Conservation (phyloP, 148 eudicot genomes). For the Nyssa sinensis region DNA sequence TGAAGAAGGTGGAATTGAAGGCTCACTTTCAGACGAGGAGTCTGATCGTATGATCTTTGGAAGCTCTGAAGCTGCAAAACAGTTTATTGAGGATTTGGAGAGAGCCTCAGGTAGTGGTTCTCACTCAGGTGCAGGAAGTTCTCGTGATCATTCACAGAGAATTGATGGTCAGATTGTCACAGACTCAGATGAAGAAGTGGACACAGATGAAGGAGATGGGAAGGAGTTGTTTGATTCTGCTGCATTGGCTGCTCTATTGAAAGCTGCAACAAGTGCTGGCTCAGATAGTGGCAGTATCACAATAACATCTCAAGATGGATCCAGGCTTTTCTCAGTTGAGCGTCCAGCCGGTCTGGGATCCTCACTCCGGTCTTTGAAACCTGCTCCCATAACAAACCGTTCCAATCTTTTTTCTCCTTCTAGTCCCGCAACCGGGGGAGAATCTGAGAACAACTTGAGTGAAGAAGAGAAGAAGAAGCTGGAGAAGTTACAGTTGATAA, state of each 20-base stretch:
- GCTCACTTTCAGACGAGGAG: slow-evolving; percentile 58
- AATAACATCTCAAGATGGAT: slow-evolving; percentile 76
- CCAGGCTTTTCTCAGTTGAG: slow-evolving; percentile 89
- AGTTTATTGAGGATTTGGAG: slow-evolving; percentile 70
- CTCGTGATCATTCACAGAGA: slow-evolving; percentile 41
- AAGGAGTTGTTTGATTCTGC: slow-evolving; percentile 85
- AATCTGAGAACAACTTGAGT: slow-evolving; percentile 60
- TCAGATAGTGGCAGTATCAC: slow-evolving; percentile 64
- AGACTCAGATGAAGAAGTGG: slow-evolving; percentile 87
- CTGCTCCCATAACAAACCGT: slow-evolving; percentile 45
- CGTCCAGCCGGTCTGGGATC: slow-evolving; percentile 96
- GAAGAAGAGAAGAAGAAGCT: slow-evolving; percentile 81
- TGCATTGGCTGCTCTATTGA: slow-evolving; percentile 86
- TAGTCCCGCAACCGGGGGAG: slow-evolving; percentile 29
- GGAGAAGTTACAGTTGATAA: slow-evolving; percentile 61
- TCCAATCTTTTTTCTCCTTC: slow-evolving; percentile 49
- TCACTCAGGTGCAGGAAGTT: slow-evolving; percentile 29
- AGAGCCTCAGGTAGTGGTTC: slow-evolving; percentile 43
- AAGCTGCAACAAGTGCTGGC: slow-evolving; percentile 76
- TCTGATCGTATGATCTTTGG: slow-evolving; percentile 60
- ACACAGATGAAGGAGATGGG: slow-evolving; percentile 74
- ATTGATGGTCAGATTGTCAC: slow-evolving; percentile 82
- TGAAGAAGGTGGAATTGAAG: slow-evolving; percentile 43
- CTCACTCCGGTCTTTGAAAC: slow-evolving; percentile 56
- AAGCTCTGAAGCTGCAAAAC: slow-evolving; percentile 62